Evolutionary conservation across 2,329 filamentous ascomycete species (phyloP), one percentile per base, ranked within the genome.

Genomic region (Pseudogymnoascus sp.): DNA sequence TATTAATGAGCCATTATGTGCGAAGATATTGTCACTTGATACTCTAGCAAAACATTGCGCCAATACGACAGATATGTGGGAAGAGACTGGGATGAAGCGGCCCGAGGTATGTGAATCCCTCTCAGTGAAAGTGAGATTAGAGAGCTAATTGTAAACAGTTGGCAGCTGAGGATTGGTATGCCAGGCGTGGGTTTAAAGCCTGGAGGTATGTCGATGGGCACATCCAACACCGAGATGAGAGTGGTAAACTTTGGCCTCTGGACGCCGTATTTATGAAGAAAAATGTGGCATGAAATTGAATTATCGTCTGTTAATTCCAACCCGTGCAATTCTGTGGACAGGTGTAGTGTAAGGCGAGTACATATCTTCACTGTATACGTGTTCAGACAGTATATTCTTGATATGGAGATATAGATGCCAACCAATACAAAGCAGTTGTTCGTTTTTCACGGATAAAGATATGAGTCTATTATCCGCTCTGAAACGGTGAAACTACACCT

Each of bases 301-400:
- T 35, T 29, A 58, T 8, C 6, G 13, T 2, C 63, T 66, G 29
- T 66, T 71, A 0, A 33, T 54, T 17, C n/a, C 8, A 33, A 17
- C 9, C 11, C 47, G 15, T 31, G 13, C 24, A 4, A 50, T 50
- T 50, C 7, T 33, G 33, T 33, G 29, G 9, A 8, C 31, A 17
- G 4, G 26, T 50, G n/a, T 11, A 31, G 13, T 50, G 31, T 8
- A 31, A 10, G 26, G 7, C 24, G 13, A 31, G 10, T 31, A 10
- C 13, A 76, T 77, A 11, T 79, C 82, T 62, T 71, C 80, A 72
- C 71, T 75, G 69, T 78, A 74, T 60, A 78, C 76, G 21, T 21
- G 21, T 21, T 21, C 21, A 3, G 21, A 21, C 21, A 21, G 21
- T 3, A 21, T 21, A 21, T 21, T 50, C 21, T 21, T 6, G 9